Conservation (phyloP, 1,284 basidiomycete species). For the Moesziomyces sp. region DNA sequence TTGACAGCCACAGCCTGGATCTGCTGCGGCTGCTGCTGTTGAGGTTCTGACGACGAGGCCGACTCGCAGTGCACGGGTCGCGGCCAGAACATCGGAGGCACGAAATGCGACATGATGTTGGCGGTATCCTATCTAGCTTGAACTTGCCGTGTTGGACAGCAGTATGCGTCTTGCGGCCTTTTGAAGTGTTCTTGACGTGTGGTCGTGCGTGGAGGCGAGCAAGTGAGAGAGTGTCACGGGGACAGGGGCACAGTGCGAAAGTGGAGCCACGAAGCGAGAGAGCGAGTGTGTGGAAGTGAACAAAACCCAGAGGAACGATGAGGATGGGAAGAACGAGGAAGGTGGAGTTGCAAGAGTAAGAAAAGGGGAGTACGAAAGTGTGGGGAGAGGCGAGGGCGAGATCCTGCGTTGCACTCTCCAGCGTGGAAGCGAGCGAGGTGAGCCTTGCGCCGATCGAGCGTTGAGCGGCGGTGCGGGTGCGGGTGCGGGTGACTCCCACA, state of each 20-base stretch:
- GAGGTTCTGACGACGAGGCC: slow-evolving; percentile 24
- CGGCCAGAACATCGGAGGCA: slow-evolving; percentile 49
- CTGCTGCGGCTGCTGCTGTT: slow-evolving; percentile 19
- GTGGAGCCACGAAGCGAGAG: not conserved
- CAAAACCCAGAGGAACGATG: too few species aligned
- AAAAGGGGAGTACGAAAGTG: not conserved
- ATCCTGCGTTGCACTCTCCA: not conserved
- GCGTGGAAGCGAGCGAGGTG: not conserved
- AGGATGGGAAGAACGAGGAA: too few species aligned
- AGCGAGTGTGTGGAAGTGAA: not conserved
- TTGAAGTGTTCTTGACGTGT: not conserved
- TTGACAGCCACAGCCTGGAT: slow-evolving; percentile 6
- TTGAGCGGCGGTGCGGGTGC: slow-evolving; percentile 1
- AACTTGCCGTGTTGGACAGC: too few species aligned
- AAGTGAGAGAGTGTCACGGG: too few species aligned
- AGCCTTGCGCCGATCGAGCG: not conserved
- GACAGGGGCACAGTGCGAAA: too few species aligned
- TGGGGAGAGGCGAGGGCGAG: not conserved
- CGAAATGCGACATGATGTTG: slow-evolving; percentile 47
- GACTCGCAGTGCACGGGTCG: slow-evolving; percentile 49
- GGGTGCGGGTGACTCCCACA: slow-evolving; percentile 1
- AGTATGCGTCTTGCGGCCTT: too few species aligned
- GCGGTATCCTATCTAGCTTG: not conserved
- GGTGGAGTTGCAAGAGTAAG: too few species aligned
- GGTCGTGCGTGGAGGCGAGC: not conserved